phyloP scores from a whole-genome alignment of 805 yeast species.

The Zygotorulaspora sp. region DNA sequence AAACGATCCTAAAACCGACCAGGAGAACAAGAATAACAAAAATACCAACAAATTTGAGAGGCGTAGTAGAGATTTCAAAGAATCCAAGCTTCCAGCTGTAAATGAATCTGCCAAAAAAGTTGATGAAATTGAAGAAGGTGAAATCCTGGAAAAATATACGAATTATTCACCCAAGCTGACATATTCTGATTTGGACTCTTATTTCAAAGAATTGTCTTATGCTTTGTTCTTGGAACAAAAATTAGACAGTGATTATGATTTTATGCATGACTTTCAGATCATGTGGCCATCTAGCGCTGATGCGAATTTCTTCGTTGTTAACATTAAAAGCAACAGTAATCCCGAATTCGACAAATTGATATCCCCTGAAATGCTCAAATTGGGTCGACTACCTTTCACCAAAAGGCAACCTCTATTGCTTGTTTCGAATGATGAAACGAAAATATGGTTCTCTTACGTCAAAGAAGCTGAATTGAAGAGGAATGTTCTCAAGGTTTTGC shows the following conservation, averaged over 20 bases:
- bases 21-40: too few species aligned
- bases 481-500: conserved; percentile 37
- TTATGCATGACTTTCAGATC: conserved; percentile 45
- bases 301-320: conserved; percentile 33
- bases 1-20: too few species aligned
- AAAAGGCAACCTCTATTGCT: conserved; percentile 56
- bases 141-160: conserved; percentile 34
- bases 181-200: conserved; percentile 47
- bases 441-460: conserved; percentile 58
- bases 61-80: too few species aligned
- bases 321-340: conserved; percentile 21
- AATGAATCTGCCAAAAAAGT: not conserved
- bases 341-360: conserved; percentile 45
- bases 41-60: not conserved
- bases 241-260: conserved; percentile 37
- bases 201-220: conserved; percentile 55
- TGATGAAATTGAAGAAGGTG: conserved; percentile 31
- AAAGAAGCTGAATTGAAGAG: conserved; percentile 39
- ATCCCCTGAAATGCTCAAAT: conserved; percentile 47
- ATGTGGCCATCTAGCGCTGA: conserved; percentile 50
- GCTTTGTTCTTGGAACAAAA: conserved; percentile 62
- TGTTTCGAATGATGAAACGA: conserved; percentile 43
- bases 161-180: conserved; percentile 41
- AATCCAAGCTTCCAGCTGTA: not conserved
- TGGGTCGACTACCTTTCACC: conserved; percentile 57